Evolutionary conservation across 2,329 filamentous ascomycete genomes (phyloP), one percentile per base, ranked within the genome.

Genomic region (Davidsoniella australis): DNA sequence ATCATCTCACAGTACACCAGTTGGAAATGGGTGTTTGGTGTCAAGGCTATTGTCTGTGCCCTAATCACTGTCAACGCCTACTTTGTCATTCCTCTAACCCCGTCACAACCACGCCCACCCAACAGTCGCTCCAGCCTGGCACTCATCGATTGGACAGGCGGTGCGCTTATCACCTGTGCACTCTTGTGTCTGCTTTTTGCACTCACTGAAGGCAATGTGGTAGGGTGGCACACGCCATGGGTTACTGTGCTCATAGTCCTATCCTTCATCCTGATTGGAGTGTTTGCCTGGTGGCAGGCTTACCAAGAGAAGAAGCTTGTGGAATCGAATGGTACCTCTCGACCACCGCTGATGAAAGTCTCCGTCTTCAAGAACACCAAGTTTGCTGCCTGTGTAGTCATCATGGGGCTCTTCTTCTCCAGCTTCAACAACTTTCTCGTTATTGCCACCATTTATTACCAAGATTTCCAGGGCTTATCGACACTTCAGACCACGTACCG

Each of bases 1-100:
- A 62, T 83, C 39, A 72, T 85, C 16, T 72, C 73, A 1, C 64
- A 80, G 49, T 83, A 75, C 54, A 64, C 71, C 10, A 71, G 62
- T 45, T 83, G 79, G 79, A 75, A 72, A 61, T 81, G 78, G 70
- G 74, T 82, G 1, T 82, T 82, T 59, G 80, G 77, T 55, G 71
- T 74, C 17, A 69, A 77, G 16, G 76, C 76, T 17, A 74, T 80
- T 44, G 65, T 82, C 37, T 74, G 72, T 4, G 70, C 69, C 17
- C 53, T 72, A 18, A 71, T 80, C 37, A 73, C 77, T 0, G 60
- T 71, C 0, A 71, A 71, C 1, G 76, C 73, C 18, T 62, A 76
- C 53, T 66, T 79, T 48, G 65, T 80, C 48, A 77, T 85, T 47
- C 80, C 80, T 0, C 57, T 67, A 0, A 68, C 72, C 3, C 67